Conservation (phyloP, 805 yeast species). For the Ascoidea tarda region DNA sequence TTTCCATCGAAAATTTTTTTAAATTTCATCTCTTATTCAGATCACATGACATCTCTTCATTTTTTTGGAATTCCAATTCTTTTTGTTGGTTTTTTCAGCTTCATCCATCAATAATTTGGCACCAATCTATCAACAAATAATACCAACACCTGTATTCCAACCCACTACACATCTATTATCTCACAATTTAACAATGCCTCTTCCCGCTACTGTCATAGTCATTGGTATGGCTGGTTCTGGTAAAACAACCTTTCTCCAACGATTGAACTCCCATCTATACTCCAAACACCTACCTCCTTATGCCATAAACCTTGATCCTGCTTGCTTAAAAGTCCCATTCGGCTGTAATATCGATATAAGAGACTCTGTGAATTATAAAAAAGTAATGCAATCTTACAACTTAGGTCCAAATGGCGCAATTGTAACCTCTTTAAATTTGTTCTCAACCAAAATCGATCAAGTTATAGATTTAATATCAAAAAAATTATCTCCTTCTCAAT, state of each 20-base stretch:
- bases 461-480: conserved; percentile 78
- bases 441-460: conserved; percentile 93
- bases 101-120: too few species aligned
- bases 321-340: conserved; percentile 86
- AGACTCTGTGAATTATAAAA: conserved; percentile 88
- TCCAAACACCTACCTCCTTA: conserved; percentile 64
- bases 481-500: conserved; percentile 23
- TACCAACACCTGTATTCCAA: too few species aligned
- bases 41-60: too few species aligned
- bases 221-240: conserved; percentile 59
- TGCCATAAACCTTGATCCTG: conserved; percentile 91
- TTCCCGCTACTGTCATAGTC: conserved; percentile 23
- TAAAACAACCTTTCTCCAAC: conserved; percentile 94
- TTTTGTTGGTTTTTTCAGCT: too few species aligned
- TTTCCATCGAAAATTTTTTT: too few species aligned
- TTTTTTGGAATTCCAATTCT: too few species aligned
- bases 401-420: conserved; percentile 98
- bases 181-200: too few species aligned
- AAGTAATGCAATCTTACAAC: conserved; percentile 92
- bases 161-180: too few species aligned
- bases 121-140: too few species aligned
- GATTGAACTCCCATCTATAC: conserved; percentile 82
- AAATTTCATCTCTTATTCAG: too few species aligned
- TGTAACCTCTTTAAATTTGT: conserved; percentile 84
- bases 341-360: conserved; percentile 92